A percentile compares a stretch with the other conserved stretches of the same genome.
Evolutionary conservation across 78 protist species (phyloP).

Genomic region (Bigelowiella natans): DNA sequence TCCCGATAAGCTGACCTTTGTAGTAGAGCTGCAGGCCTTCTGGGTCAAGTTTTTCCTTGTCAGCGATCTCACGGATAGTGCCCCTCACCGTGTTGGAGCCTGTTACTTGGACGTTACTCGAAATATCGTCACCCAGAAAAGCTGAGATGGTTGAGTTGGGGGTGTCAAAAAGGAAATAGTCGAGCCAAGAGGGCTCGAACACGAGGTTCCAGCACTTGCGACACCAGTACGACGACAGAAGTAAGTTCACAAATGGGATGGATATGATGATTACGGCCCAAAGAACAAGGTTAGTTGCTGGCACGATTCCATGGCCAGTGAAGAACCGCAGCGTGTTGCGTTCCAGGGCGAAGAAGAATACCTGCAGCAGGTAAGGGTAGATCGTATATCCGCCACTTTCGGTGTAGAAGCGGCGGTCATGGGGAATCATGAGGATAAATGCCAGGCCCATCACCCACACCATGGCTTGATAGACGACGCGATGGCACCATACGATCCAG

Average conservation of each 20-base stretch:
- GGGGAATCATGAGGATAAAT: background rate
- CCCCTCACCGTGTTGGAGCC: background rate
- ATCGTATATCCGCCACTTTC: background rate
- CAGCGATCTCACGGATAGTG: too few relatives aligned
- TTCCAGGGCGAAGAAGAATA: background rate
- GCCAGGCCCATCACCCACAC: background rate
- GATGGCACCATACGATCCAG: background rate
- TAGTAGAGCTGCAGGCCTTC: too few relatives aligned
- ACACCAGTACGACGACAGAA: background rate
- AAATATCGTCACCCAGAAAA: background rate
- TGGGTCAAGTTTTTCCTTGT: too few relatives aligned
- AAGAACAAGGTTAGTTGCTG: background rate
- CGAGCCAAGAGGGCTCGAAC: background rate
- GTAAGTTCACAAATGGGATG: background rate
- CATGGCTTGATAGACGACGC: background rate
- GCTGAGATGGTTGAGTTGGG: background rate
- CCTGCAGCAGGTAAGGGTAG: background rate
- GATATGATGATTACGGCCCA: background rate
- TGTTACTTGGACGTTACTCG: background rate
- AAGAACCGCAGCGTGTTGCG: background rate
- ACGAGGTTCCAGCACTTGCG: background rate
- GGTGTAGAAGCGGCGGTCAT: background rate
- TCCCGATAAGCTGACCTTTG: background rate
- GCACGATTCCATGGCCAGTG: background rate
- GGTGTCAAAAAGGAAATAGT: background rate